Conservation (phyloP, 139 green algal genomes). For the Pseudopediastrum boryanum region DNA sequence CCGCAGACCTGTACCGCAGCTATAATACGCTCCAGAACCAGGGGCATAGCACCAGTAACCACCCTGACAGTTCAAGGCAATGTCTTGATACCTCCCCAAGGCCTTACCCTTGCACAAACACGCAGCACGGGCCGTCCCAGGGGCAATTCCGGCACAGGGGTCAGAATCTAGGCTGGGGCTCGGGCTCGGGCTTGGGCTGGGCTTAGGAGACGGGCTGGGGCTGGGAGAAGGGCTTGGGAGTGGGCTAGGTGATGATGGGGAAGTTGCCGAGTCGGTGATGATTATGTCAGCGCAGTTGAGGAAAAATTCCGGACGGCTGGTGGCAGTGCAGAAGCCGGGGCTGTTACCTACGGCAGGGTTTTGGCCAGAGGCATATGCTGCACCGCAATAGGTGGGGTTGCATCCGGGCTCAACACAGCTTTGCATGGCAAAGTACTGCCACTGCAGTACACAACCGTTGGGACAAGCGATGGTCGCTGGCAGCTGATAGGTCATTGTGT, state of each 20-base stretch:
- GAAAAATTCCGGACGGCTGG: constrained; percentile 7
- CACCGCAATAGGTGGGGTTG: constrained; percentile 21
- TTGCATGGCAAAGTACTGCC: constrained; percentile 37
- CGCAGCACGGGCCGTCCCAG: no score
- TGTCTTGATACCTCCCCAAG: no score
- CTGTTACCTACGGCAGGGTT: background rate
- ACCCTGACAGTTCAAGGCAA: no score
- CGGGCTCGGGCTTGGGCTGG: no score
- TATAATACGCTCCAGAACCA: no score
- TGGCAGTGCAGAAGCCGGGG: constrained; percentile 15
- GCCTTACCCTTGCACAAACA: no score
- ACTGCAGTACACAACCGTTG: constrained; percentile 30
- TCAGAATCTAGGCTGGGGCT: no score
- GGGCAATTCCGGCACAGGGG: no score
- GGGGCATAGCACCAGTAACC: no score
- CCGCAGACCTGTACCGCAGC: no score
- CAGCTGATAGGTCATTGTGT: constrained; percentile 24
- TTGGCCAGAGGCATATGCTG: background rate
- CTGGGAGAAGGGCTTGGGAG: background rate
- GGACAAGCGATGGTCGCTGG: constrained; percentile 4
- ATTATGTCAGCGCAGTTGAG: constrained; percentile 21
- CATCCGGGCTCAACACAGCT: constrained; percentile 15
- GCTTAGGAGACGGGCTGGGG: background rate
- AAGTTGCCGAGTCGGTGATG: background rate
- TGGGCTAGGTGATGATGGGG: background rate